Base-by-base conservation (phyloP, 2,329 filamentous ascomycete species). In the Stagonosporopsis cucurbitacearum region DNA sequence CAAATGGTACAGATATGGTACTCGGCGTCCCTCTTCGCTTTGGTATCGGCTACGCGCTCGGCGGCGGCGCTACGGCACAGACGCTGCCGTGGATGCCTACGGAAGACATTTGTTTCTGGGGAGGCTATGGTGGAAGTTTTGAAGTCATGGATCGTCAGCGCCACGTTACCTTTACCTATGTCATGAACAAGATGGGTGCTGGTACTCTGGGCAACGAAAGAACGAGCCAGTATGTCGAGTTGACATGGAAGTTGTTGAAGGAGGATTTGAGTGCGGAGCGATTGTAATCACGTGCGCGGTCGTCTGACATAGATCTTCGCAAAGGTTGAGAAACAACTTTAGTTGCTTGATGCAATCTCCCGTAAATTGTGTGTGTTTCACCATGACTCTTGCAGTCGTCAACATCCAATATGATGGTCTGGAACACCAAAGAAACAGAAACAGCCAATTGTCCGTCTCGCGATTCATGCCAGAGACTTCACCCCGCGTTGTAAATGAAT, bases 31-130 rank as follows among this genome's bases (percentile, higher is more conserved):
- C 25, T 1, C 15, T 63, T 0, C 45, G 50, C 4, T 43, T 57
- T 19, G 60, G 62, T 15, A 58, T 64, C 17, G 62, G 60, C 1
- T 56, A 41, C 11, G 60, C 8, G 1, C 15, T 63, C 12, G 37
- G 46, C 2, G 45, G 35, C 4, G 39, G 39, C 13, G 50, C 36
- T 5, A 50, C 54, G 6, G 20, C 35, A 23, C 42, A 44, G 42
- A 1, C 28, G 9, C 26, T 44, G 26, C 42, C 42, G 4, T 44
- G 42, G 42, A 4, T 44, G 17, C 26, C 42, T 4, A 44, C 11
- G 6, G 42, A 23, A 15, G 42, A 44, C n/a, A 17, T 44, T 17
- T 44, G 42, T 33, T 44, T 44, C 26, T 44, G 42, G 42, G 26
- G 42, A 12, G 42, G 42, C 19, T 44, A 30, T 11, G 43, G 43